Evolutionary conservation across 1,284 basidiomycete species (phyloP).

Genomic region (Puccinia horiana): DNA sequence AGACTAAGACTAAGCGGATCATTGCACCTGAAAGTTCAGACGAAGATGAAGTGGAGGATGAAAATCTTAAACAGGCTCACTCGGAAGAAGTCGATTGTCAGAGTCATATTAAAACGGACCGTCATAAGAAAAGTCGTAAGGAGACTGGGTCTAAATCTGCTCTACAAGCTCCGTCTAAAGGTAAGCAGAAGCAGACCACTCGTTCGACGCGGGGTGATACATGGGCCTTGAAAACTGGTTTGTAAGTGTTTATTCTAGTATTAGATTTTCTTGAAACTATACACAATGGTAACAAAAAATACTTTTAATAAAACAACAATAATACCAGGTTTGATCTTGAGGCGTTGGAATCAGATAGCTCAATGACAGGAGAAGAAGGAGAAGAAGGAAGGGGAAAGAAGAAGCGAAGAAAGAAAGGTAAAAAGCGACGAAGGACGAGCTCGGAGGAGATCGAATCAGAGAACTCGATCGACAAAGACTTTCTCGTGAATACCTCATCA

Average conservation of each 20-base stretch:
- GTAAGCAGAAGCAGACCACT: constrained; percentile 36
- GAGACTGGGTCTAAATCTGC: neutral
- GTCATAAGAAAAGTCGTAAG: neutral
- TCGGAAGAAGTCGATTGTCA: neutral
- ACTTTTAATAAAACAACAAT: neutral
- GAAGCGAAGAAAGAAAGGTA: neutral
- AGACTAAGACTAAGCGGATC: neutral
- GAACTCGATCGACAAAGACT: constrained; percentile 38
- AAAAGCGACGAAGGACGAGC: neutral
- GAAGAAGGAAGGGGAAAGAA: neutral
- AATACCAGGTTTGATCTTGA: constrained; percentile 36
- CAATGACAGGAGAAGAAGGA: neutral
- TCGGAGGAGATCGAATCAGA: constrained; percentile 39
- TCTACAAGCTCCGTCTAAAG: neutral
- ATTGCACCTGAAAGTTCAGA: constrained; percentile 50
- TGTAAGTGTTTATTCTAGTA: constrained; percentile 24
- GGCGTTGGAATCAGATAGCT: constrained; percentile 41
- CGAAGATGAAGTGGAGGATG: constrained; percentile 50
- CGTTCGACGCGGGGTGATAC: constrained; percentile 46
- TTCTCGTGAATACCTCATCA: constrained; percentile 14
- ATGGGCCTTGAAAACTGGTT: constrained; percentile 40
- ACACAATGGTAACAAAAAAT: neutral
- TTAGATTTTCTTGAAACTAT: neutral
- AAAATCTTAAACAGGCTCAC: too few relatives aligned
- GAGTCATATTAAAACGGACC: neutral